Conservation (phyloP, 2,329 filamentous ascomycete genomes). For the Trichoderma koningiopsis region DNA sequence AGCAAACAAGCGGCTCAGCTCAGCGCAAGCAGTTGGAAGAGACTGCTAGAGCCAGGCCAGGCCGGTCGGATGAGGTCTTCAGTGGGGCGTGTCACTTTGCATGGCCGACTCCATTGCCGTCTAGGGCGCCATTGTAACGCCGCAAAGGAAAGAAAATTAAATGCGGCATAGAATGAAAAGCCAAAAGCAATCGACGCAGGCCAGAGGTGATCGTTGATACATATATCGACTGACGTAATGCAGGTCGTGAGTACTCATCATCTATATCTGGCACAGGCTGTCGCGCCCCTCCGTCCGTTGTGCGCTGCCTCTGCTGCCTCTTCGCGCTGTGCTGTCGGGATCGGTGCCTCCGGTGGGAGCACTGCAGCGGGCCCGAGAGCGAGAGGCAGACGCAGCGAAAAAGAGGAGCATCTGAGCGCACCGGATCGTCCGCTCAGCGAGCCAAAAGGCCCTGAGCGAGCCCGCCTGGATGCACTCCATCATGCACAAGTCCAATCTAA, state of each 20-base stretch:
- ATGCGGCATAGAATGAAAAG: not conserved
- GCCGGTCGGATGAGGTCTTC: conserved; percentile 40
- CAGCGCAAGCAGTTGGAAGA: no score
- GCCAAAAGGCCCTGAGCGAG: not conserved
- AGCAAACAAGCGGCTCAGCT: conserved; percentile 15
- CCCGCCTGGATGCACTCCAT: not conserved
- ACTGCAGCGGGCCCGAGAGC: conserved; percentile 20
- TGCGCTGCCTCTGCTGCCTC: not conserved
- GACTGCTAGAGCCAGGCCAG: conserved; percentile 28
- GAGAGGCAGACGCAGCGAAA: not conserved
- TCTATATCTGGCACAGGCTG: not conserved
- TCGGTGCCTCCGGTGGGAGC: conserved; percentile 17
- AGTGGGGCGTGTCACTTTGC: conserved; percentile 31
- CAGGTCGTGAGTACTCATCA: no score
- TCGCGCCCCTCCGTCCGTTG: conserved; percentile 4
- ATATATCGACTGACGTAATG: not conserved
- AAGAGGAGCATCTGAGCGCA: not conserved
- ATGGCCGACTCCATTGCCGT: not conserved
- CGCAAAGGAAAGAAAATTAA: not conserved
- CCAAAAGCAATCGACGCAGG: not conserved
- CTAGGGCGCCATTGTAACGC: conserved; percentile 1
- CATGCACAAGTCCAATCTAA: not conserved
- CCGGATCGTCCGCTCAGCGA: conserved; percentile 16
- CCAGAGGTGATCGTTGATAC: not conserved
- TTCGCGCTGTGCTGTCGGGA: not conserved